Base-by-base conservation (phyloP, 2,329 filamentous ascomycete species). In the Monosporascus sp. region DNA sequence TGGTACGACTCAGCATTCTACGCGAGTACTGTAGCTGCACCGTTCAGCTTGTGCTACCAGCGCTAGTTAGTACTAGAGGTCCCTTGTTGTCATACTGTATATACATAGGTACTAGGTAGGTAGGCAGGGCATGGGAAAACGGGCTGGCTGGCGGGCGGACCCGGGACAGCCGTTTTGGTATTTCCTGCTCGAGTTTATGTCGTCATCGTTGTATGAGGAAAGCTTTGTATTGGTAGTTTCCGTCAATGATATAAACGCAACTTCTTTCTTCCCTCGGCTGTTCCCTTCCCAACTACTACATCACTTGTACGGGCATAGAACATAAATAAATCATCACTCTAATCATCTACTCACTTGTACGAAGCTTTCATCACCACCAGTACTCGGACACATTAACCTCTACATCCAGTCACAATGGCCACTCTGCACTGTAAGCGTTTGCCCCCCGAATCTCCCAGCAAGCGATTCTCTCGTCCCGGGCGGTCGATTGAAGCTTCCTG, bases 371-470 rank as follows among this genome's bases (percentile, higher is more conserved):
- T 31, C 27, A 31, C 27, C 27, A 37, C n/a, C 47, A 15, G 18
- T 17, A 22, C 25, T 48, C 31, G 7, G 18, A 31, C 37, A 8
- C 11, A 11, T 8, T 38, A 38, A 37, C 6, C 20, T 25, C 17
- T 20, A 47, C 50, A 47, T 6, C 39, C 15, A 9, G n/a, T 51
- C 50, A 48, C 18, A 20, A 51, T 51, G 50, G 35, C 47, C n/a
- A 48, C 50, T 51, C 50, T 51, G 37, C 50, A 51, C 50, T 51
- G 50, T 51, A 47, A 51, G 50, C n/a, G 14, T 20, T n/a, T 17
- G 5, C 1, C 17, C 22, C 5, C 48, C 27, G 9, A 31, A 31
- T 31, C 27, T 27, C 8, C 15, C 43, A 11, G 5, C 41, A 20
- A 44, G 41, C 20, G 41, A 15, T 17, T 24, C 25, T 14, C 11